These are phyloP conservation scores for Viridothelium virens DNA, from an alignment of 495 filamentous ascomycete genomes.

Conservation along the genomic window DNA sequence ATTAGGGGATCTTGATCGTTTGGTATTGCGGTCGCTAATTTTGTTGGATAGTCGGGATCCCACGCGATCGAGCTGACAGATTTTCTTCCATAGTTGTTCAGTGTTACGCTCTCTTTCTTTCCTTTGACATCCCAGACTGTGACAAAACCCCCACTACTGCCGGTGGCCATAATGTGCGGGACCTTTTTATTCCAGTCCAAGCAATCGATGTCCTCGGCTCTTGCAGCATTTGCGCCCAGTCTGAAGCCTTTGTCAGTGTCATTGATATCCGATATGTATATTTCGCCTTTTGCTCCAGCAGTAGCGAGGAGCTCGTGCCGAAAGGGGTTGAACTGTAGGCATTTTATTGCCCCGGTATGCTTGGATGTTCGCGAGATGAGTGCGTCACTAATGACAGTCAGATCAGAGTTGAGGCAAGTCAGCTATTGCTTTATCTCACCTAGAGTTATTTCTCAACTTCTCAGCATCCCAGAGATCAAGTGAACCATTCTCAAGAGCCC, in stretches of 20 bases:
- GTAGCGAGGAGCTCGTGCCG: constrained; percentile 86
- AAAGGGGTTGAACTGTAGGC: constrained; percentile 96
- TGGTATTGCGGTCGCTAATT: constrained; percentile 85
- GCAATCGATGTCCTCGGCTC: constrained; percentile 87
- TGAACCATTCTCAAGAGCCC: constrained; percentile 92
- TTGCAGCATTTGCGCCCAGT: constrained; percentile 76
- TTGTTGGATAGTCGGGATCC: constrained; percentile 90
- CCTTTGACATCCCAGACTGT: constrained; percentile 98
- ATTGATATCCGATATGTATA: constrained; percentile 90
- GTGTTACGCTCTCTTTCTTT: constrained; percentile 88
- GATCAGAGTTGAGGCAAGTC: constrained; percentile 4
- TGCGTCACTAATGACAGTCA: constrained; percentile 50
- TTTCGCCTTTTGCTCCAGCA: constrained; percentile 88
- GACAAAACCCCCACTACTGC: constrained; percentile 88
- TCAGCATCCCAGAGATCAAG: constrained; percentile 92
- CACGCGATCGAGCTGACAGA: constrained; percentile 92
- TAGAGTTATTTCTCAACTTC: constrained; percentile 62
- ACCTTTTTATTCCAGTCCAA: constrained; percentile 99
- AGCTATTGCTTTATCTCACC: constrained; percentile 32
- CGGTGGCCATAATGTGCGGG: constrained; percentile 88
- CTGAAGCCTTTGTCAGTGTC: constrained; percentile 81
- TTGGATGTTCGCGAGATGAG: constrained; percentile 83
- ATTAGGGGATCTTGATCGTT: constrained; percentile 85
- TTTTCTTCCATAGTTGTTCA: constrained; percentile 89
- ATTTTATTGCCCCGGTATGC: constrained; percentile 87